Evolutionary conservation across 768 basidiomycete genomes (phyloP).

Genomic region (Lentinula raphanica): DNA sequence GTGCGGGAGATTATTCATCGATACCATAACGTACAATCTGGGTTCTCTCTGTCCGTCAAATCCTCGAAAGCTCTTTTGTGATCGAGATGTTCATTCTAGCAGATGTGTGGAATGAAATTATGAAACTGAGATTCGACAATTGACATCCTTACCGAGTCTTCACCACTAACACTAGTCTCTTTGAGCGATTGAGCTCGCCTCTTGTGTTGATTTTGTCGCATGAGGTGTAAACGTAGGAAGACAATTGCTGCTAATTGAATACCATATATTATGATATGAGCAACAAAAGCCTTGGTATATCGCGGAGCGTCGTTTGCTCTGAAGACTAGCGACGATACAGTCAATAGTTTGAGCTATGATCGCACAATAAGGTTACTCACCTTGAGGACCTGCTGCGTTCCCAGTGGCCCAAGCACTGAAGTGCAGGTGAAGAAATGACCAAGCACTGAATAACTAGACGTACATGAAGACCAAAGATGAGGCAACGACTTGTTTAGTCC

Average conservation of each 20-base stretch:
- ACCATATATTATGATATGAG: constrained; percentile 43
- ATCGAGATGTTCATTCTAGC: constrained; percentile 26
- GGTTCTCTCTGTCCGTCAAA: constrained; percentile 44
- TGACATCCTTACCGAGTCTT: constrained; percentile 19
- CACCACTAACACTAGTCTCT: constrained; percentile 24
- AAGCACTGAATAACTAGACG: constrained; percentile 3
- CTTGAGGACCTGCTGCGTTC: constrained; percentile 44
- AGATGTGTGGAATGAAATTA: not conserved
- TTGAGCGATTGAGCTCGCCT: constrained; percentile 29
- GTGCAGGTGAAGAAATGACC: not conserved
- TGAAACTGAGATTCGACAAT: not conserved
- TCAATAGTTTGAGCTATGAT: not conserved
- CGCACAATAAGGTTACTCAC: constrained; percentile 10
- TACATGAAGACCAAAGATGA: constrained; percentile 44
- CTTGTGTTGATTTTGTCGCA: constrained; percentile 37
- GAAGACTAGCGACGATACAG: constrained; percentile 31
- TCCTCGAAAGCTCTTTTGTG: constrained; percentile 44
- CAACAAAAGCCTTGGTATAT: constrained; percentile 42
- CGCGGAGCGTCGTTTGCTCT: constrained; percentile 39
- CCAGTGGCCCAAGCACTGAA: constrained; percentile 44
- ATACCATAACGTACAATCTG: constrained; percentile 32
- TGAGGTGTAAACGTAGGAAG: constrained; percentile 34
- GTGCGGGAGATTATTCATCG: not conserved
- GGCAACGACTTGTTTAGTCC: constrained; percentile 45
- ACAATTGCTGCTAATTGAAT: constrained; percentile 34